Percentiles rank a stretch among this genome's conserved stretches.
Evolutionary conservation across 2,329 filamentous ascomycete genomes (phyloP).

Genomic region (Zymoseptoria pseudotritici): DNA sequence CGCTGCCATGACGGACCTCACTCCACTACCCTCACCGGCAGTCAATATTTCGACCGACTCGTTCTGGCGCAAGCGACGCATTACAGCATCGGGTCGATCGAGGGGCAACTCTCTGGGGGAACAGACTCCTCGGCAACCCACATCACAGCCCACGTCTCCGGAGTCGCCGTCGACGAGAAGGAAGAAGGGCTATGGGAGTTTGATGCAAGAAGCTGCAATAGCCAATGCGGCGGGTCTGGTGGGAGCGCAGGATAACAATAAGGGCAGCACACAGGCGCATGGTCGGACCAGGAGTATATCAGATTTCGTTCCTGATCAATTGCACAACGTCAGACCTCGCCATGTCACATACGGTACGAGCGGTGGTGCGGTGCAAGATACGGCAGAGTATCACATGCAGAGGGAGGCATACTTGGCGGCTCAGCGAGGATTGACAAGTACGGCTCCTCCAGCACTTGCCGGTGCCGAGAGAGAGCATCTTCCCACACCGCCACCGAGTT

Average conservation of each 20-base stretch:
- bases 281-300: slow-evolving; percentile 75
- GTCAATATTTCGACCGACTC: slow-evolving; percentile 29
- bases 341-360: slow-evolving; percentile 62
- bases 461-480: slow-evolving; percentile 23
- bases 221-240: slow-evolving; percentile 18
- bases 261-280: slow-evolving; percentile 28
- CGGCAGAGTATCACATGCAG: slow-evolving; percentile 49
- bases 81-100: slow-evolving; percentile 23
- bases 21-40: slow-evolving; percentile 46
- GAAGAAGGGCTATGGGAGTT: slow-evolving; percentile 42
- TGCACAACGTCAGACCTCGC: slow-evolving; percentile 58
- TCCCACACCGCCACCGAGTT: slow-evolving; percentile 77
- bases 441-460: slow-evolving; percentile 15
- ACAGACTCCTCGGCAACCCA: slow-evolving; percentile 27
- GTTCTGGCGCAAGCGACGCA: slow-evolving; percentile 35
- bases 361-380: slow-evolving; percentile 43
- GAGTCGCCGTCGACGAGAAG: slow-evolving; percentile 31
- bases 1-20: slow-evolving; percentile 43
- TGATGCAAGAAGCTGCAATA: slow-evolving; percentile 34
- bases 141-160: slow-evolving; percentile 17
- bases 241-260: slow-evolving; percentile 18
- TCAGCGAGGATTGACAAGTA: slow-evolving; percentile 65
- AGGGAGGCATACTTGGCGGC: slow-evolving; percentile 76
- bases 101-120: slow-evolving; percentile 25
- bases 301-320: slow-evolving; percentile 72